Evolutionary conservation across 2,329 filamentous ascomycete species (phyloP).

Genomic region (Arachnomyces sp.): DNA sequence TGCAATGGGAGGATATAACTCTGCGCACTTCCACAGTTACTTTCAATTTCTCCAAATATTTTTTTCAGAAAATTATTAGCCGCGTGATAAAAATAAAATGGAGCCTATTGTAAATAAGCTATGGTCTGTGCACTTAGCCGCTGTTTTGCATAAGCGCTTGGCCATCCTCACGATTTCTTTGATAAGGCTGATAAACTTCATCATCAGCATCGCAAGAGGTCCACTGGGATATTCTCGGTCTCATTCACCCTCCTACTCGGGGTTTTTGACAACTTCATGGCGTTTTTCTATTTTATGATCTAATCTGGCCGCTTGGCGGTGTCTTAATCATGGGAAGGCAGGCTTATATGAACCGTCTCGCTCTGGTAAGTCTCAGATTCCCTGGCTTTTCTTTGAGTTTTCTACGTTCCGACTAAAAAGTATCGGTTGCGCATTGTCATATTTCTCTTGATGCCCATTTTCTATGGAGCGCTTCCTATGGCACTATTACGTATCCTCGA

Average conservation of each 20-base stretch:
- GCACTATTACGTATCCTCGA: constrained; percentile 3
- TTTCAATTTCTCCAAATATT: too few species aligned
- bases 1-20: too few species aligned
- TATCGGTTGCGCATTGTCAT: background rate
- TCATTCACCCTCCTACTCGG: constrained; percentile 2
- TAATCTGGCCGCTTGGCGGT: background rate
- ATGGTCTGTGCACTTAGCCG: constrained; percentile 21
- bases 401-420: background rate
- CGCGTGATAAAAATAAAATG: background rate
- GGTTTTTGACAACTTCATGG: background rate
- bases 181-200: constrained; percentile 2
- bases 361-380: constrained; percentile 31
- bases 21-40: too few species aligned
- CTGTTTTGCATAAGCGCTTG: constrained; percentile 9
- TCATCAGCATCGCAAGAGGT: constrained; percentile 15
- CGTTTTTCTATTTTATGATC: constrained; percentile 1
- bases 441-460: too few species aligned
- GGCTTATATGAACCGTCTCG: constrained; percentile 37
- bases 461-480: background rate
- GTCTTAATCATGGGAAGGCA: constrained; percentile 33
- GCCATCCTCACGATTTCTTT: constrained; percentile 4
- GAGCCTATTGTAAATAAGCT: constrained; percentile 22
- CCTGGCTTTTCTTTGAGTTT: constrained; percentile 1
- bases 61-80: too few species aligned
- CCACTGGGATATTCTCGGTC: constrained; percentile 1